A percentile compares a stretch with the other conserved stretches of the same genome.
phyloP scores from a whole-genome alignment of 2,329 filamentous ascomycete genomes.

The Fusarium austroafricanum region DNA sequence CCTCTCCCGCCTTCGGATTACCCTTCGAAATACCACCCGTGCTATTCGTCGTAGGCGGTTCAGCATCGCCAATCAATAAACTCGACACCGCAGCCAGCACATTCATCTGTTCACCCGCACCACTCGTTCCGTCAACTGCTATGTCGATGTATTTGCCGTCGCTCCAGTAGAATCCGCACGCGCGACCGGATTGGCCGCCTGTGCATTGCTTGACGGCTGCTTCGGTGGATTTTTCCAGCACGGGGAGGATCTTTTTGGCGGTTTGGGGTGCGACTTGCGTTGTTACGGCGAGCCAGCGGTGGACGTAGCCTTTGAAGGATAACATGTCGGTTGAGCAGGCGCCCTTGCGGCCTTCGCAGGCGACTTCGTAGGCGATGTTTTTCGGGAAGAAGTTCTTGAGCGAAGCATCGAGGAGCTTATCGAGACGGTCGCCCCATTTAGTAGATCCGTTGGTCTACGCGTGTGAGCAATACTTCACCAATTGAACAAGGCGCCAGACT shows the following conservation, averaged over 20 bases:
- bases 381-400: conserved; percentile 66
- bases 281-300: conserved; percentile 72
- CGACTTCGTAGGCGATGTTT: conserved; percentile 71
- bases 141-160: conserved; percentile 57
- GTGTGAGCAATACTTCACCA: conserved; percentile 33
- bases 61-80: conserved; percentile 57
- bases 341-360: conserved; percentile 68
- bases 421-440: conserved; percentile 67
- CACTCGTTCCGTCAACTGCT: conserved; percentile 64
- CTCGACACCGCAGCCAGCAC: conserved; percentile 66
- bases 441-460: conserved; percentile 62
- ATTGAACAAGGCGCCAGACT: conserved; percentile 31
- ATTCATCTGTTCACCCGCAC: conserved; percentile 70
- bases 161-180: conserved; percentile 74
- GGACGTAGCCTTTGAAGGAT: conserved; percentile 77
- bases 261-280: conserved; percentile 73
- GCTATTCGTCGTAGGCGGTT: conserved; percentile 56
- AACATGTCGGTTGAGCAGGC: conserved; percentile 78
- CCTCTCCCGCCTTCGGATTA: conserved; percentile 54
- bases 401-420: conserved; percentile 65
- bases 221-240: conserved; percentile 67
- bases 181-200: conserved; percentile 66
- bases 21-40: conserved; percentile 64
- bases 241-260: conserved; percentile 64
- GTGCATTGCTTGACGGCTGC: conserved; percentile 73